These are phyloP conservation scores for Chaetomiaceae sp. DNA, from an alignment of 2,329 filamentous ascomycete genomes.

Conservation along the genomic window DNA sequence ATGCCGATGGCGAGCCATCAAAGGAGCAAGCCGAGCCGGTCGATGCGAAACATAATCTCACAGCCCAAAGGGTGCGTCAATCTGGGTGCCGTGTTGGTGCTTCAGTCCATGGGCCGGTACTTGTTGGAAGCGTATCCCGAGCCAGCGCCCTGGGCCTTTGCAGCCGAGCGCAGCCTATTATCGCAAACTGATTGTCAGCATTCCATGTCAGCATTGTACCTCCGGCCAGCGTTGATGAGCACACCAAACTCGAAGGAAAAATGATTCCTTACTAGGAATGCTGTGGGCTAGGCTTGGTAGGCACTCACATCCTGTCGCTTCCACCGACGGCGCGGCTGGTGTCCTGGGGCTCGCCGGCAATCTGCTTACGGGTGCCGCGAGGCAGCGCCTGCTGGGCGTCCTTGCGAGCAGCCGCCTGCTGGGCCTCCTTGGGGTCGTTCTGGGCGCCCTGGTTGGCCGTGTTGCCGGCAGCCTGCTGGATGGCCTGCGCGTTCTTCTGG, in stretches of 20 bases:
- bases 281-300: slow-evolving; percentile 54
- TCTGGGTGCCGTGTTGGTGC: slow-evolving; percentile 24
- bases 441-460: slow-evolving; percentile 57
- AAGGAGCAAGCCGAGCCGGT: slow-evolving; percentile 15
- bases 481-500: slow-evolving; percentile 97
- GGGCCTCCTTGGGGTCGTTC: slow-evolving; percentile 79
- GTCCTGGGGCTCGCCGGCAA: slow-evolving; percentile 65
- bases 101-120: slow-evolving; percentile 42
- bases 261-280: slow-evolving; percentile 84
- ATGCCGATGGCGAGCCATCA: slow-evolving; percentile 9
- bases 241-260: slow-evolving; percentile 81
- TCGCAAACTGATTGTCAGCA: slow-evolving; percentile 80
- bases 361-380: slow-evolving; percentile 79
- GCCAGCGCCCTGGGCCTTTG: slow-evolving; percentile 53
- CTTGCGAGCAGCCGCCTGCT: slow-evolving; percentile 42
- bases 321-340: slow-evolving; percentile 71
- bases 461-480: slow-evolving; percentile 64
- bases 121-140: slow-evolving; percentile 40
- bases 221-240: slow-evolving; percentile 71
- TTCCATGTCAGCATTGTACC: slow-evolving; percentile 65
- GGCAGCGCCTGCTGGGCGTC: slow-evolving; percentile 36
- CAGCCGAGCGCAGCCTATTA: slow-evolving; percentile 83
- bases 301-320: slow-evolving; percentile 96
- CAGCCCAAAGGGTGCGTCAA: slow-evolving; percentile 23
- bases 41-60: slow-evolving; percentile 25